phyloP scores from a whole-genome alignment of 176 grass and related monocot genomes.

The Eremochloa ophiuroides region DNA sequence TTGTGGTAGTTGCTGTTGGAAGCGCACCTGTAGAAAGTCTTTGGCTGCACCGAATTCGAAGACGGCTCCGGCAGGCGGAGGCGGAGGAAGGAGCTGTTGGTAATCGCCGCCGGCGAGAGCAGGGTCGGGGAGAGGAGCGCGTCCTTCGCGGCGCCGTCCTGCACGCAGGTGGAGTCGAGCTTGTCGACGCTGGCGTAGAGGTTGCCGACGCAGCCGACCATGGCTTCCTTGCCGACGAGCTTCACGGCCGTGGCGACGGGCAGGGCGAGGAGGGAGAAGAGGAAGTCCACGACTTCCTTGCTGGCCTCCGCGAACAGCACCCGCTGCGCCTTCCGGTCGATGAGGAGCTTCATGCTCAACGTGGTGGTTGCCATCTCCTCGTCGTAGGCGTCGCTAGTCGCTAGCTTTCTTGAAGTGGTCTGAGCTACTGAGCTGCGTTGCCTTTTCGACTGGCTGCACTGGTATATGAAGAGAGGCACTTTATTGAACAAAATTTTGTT shows the following conservation, averaged over 20 bases:
- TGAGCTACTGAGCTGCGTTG: too few relatives aligned
- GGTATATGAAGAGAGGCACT: too few relatives aligned
- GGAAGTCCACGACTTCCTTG: too few relatives aligned
- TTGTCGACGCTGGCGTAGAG: constrained; percentile 21
- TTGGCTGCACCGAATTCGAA: fast-evolving
- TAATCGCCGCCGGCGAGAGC: not conserved
- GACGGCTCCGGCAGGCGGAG: not conserved
- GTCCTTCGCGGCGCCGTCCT: not conserved
- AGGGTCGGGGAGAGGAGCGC: not conserved
- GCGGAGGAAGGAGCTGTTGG: not conserved
- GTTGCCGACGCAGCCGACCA: constrained; percentile 19
- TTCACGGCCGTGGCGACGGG: not conserved
- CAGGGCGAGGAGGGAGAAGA: too few relatives aligned
- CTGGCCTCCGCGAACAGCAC: not conserved
- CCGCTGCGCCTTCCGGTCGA: too few relatives aligned
- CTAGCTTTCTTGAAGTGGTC: too few relatives aligned
- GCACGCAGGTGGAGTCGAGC: constrained; percentile 16
- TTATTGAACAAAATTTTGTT: too few relatives aligned
- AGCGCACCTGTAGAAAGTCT: not conserved
- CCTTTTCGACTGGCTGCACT: too few relatives aligned
- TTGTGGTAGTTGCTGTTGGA: too few relatives aligned
- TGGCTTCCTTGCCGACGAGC: not conserved
- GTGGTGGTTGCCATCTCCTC: too few relatives aligned
- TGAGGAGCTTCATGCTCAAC: too few relatives aligned
- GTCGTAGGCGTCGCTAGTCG: too few relatives aligned